Base-by-base conservation (phyloP, 1,139 yeast species). In the Pichia sp. region DNA sequence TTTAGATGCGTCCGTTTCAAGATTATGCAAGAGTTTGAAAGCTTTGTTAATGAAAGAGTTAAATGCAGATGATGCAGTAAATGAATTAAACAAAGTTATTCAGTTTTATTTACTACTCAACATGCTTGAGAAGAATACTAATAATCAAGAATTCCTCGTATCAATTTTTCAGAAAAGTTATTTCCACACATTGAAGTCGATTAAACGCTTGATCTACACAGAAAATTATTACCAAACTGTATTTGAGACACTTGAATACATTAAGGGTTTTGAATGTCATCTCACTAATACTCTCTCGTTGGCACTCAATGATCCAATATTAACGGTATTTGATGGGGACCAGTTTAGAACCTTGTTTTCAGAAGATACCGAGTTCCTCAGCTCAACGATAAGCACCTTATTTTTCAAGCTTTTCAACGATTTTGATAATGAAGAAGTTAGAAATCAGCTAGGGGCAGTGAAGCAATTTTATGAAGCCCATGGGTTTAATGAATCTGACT, bases 21-120 rank as follows among this genome's bases (percentile, higher is more conserved):
- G 38, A 29, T 11, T 49, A 38, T 41, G 38, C 5, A 42, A 30
- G 8, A 49, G 51, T 49, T 29, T 49, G 36, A 49, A 49, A 42
- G 23, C 32, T 6, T 6, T 41, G 23, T 49, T 41, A 11, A 16
- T 40, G 29, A 40, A 29, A 8, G 45, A 31, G 1, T 23, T 19
- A 8, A 10, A 13, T 8, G 30, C 30, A n/a, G 19, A 23, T n/a
- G 43, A 47, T 5, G 15, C 10, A 23, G 45, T 38, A 13, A 8
- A 5, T 10, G 29, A 15, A 32, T 7, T 15, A 5, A 6, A 15
- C 7, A 11, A 16, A 15, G 32, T 32, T 16, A 5, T 19, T 36
- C 11, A 29, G 2, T 29, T 38, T 29, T 47, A 26, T 26, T 7
- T 7, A 11, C 29, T 30, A 30, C 26, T 44, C 23, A 5, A 32